Evolutionary conservation across 2,329 filamentous ascomycete species (phyloP).

Genomic region (Aspergillus brunneoviolaceus): DNA sequence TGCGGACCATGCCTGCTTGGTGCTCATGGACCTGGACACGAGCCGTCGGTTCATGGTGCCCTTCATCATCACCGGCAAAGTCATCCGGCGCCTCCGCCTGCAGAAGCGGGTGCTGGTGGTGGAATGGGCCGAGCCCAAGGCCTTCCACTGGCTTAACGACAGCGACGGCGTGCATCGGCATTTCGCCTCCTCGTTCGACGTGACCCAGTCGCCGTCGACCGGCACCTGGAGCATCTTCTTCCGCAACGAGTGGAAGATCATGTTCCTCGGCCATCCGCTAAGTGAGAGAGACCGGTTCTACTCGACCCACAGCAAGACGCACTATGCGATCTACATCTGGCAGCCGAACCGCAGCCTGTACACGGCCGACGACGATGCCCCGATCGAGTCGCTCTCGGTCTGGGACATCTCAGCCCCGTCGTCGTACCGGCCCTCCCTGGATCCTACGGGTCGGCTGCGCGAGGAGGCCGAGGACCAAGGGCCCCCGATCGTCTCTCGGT

Average conservation of each 20-base stretch:
- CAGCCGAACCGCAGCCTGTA: slow-evolving; percentile 58
- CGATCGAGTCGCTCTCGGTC: slow-evolving; percentile 58
- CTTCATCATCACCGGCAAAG: slow-evolving; percentile 51
- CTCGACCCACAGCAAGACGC: slow-evolving; percentile 58
- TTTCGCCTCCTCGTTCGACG: slow-evolving; percentile 60
- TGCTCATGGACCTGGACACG: slow-evolving; percentile 53
- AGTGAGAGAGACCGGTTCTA: slow-evolving; percentile 62
- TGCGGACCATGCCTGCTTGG: slow-evolving; percentile 34
- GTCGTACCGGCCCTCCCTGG: slow-evolving; percentile 51
- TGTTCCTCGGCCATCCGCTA: slow-evolving; percentile 57
- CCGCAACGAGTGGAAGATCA: slow-evolving; percentile 62
- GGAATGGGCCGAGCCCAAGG: slow-evolving; percentile 60
- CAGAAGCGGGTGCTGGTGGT: slow-evolving; percentile 57
- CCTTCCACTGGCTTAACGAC: slow-evolving; percentile 54
- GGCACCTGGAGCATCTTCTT: slow-evolving; percentile 48
- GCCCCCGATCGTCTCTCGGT: slow-evolving; percentile 50
- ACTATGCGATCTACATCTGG: slow-evolving; percentile 64
- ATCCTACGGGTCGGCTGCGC: slow-evolving; percentile 43
- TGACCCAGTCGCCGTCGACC: slow-evolving; percentile 29
- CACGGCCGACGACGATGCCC: slow-evolving; percentile 54
- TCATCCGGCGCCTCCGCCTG: slow-evolving; percentile 57
- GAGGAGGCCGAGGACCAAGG: slow-evolving; percentile 34
- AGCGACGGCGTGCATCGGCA: slow-evolving; percentile 56
- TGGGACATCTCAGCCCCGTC: slow-evolving; percentile 59
- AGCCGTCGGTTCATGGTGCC: slow-evolving; percentile 49